Conservation (phyloP, 2,329 filamentous ascomycete species). For the Coniochaeta prunicola region DNA sequence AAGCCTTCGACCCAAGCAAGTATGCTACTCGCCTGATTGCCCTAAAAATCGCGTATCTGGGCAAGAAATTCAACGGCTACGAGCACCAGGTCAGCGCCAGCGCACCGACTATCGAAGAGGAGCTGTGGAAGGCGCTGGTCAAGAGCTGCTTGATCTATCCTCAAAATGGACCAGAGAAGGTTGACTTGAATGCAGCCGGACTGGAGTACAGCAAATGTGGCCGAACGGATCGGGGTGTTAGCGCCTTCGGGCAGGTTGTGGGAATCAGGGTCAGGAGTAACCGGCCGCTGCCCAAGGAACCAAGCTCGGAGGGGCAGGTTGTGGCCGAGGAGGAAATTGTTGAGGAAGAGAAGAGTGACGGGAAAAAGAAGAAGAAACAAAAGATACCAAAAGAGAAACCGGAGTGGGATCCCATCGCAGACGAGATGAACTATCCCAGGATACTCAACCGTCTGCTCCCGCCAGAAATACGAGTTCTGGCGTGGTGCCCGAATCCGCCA, state of each 20-base stretch:
- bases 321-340: constrained; percentile 8
- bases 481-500: constrained; percentile 84
- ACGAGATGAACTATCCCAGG: constrained; percentile 79
- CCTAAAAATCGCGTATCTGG: constrained; percentile 89
- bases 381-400: constrained; percentile 12
- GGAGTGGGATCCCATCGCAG: constrained; percentile 47
- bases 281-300: constrained; percentile 43
- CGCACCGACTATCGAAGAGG: constrained; percentile 81
- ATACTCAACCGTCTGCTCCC: constrained; percentile 84
- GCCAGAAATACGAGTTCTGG: constrained; percentile 80
- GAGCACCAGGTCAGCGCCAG: constrained; percentile 73
- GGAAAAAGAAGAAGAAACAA: neutral
- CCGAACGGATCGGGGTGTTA: constrained; percentile 86
- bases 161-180: constrained; percentile 40
- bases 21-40: constrained; percentile 83
- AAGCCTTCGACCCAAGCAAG: constrained; percentile 66
- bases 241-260: constrained; percentile 94
- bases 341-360: neutral
- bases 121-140: constrained; percentile 83
- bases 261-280: constrained; percentile 76
- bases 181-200: constrained; percentile 66
- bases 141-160: constrained; percentile 79
- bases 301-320: constrained; percentile 8
- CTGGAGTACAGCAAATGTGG: constrained; percentile 95
- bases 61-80: constrained; percentile 85